These are phyloP conservation scores for Helichrysum umbraculigerum DNA, from an alignment of 129 eudicot species.

Conservation along the genomic window DNA sequence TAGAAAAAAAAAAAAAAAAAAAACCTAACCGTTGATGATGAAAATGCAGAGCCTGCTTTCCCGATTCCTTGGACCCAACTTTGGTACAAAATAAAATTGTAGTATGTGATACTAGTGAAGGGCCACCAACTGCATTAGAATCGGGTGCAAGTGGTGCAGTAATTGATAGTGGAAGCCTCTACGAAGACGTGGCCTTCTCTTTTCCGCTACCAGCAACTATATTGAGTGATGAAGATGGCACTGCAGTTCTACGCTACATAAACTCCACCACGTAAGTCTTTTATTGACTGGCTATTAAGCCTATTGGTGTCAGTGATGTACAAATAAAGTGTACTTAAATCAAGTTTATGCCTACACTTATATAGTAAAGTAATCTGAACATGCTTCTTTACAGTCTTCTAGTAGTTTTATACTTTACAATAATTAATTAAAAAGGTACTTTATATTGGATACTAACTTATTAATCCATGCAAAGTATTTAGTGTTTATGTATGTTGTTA, in stretches of 20 bases:
- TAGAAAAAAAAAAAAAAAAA: not conserved
- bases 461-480: too few species aligned
- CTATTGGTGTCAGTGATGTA: too few species aligned
- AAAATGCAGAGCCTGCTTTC: constrained; percentile 27
- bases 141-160: constrained; percentile 40
- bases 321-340: too few species aligned
- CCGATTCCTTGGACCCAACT: constrained; percentile 30
- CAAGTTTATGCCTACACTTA: not conserved
- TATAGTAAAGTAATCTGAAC: too few species aligned
- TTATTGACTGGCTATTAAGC: too few species aligned
- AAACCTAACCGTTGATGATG: not conserved
- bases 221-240: constrained; percentile 34
- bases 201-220: constrained; percentile 35
- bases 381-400: too few species aligned
- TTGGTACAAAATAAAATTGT: constrained; percentile 38
- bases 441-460: too few species aligned
- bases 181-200: constrained; percentile 27
- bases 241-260: constrained; percentile 29
- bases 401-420: not conserved
- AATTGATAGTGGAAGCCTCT: constrained; percentile 23
- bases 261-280: constrained; percentile 40
- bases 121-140: constrained; percentile 10
- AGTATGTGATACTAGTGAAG: constrained; percentile 27
- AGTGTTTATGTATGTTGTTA: too few species aligned
- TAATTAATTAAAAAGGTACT: too few species aligned